phyloP scores from a whole-genome alignment of 495 filamentous ascomycete genomes.

The Saxophila tyrrhenica region DNA sequence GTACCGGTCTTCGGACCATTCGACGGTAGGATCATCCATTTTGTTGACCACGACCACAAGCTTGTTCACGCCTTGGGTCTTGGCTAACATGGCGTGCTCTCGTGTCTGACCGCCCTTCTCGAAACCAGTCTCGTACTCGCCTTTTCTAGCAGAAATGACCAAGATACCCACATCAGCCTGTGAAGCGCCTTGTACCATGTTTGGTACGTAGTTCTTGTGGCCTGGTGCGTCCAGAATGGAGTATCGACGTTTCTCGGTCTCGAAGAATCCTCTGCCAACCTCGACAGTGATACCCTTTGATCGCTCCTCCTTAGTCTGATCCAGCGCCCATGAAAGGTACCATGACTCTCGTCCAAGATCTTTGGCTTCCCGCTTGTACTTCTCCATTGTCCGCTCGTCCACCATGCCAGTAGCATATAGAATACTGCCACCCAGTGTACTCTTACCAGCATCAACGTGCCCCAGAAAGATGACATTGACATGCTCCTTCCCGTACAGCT shows the following conservation, averaged over 20 bases:
- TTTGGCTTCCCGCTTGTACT: constrained; percentile 93
- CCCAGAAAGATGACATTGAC: constrained; percentile 98
- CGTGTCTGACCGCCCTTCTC: constrained; percentile 96
- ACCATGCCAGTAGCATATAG: constrained; percentile 95
- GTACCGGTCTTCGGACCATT: constrained; percentile 88
- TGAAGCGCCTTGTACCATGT: constrained; percentile 63
- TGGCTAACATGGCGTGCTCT: constrained; percentile 92
- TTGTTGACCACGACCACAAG: constrained; percentile 92
- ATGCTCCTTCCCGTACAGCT: constrained; percentile 98
- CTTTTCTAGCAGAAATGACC: constrained; percentile 93
- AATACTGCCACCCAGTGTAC: constrained; percentile 84
- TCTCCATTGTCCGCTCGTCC: constrained; percentile 94
- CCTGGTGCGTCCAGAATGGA: constrained; percentile 89
- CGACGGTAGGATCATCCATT: constrained; percentile 94
- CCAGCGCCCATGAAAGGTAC: constrained; percentile 96
- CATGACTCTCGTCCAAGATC: constrained; percentile 94
- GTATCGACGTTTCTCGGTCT: constrained; percentile 79
- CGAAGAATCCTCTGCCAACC: constrained; percentile 92
- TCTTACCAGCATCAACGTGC: constrained; percentile 96
- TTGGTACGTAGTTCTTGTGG: constrained; percentile 26
- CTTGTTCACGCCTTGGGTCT: constrained; percentile 96
- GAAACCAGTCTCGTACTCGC: constrained; percentile 99
- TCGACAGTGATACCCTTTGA: constrained; percentile 98
- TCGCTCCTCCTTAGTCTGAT: constrained; percentile 91
- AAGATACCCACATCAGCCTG: constrained; percentile 94